Base-by-base conservation (phyloP, 371 early-diverging fungal species). In the Phascolomyces articulosus region DNA sequence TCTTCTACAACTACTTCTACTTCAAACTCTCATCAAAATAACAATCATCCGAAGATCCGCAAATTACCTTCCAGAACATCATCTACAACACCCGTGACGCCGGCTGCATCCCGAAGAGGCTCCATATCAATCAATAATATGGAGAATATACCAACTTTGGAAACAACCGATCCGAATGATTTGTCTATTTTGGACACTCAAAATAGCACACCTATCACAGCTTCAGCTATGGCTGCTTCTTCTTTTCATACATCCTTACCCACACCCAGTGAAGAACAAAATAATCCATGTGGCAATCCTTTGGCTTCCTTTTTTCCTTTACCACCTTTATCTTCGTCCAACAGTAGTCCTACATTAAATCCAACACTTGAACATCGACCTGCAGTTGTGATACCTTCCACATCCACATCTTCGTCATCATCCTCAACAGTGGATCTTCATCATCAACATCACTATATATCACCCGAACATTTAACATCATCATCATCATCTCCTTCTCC, bases 31-130 rank as follows among this genome's bases (percentile, higher is more conserved):
- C n/a, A n/a, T n/a, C n/a, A n/a, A n/a, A n/a, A n/a, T n/a, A n/a
- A n/a, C n/a, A n/a, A n/a, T n/a, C 34, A 62, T 23, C 23, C 23
- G n/a, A 13, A 44, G 15, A 21, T n/a, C 23, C 40, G 57, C 18
- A 57, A 18, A n/a, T 57, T 57, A 18, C 40, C 40, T 38, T 40
- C 57, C 13, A 38, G 13, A 8, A 57, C 34, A 38, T 4, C 61
- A 41, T n/a, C n/a, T n/a, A 15, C 15, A 15, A n/a, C 16, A 29
- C 60, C 60, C 18, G 40, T 60, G n/a, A 75, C 76, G 20, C 72
- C 72, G 9, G 68, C 57, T 11, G 24, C 64, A 10, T 72, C 76
- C 6, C 70, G 72, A 53, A 56, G 67, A 40, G 65, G 62, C 13
- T 66, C 59, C 24, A 24, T 44, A 34, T 40, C 59, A 3, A 9